These are phyloP conservation scores for Tulasnella sp. DNA, from an alignment of 768 basidiomycete species.

Conservation along the genomic window DNA sequence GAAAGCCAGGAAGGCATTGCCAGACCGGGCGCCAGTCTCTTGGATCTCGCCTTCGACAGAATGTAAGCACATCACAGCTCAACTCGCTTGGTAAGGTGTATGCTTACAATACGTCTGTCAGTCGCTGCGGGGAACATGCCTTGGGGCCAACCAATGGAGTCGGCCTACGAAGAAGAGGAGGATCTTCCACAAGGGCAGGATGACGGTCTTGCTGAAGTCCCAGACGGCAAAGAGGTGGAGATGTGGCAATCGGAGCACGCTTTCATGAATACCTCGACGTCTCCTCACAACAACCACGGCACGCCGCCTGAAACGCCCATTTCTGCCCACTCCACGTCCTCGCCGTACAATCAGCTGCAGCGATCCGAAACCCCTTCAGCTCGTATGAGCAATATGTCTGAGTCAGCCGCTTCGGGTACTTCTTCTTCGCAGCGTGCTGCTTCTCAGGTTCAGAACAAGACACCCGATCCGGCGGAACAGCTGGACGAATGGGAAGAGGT, in stretches of 20 bases:
- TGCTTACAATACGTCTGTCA: neutral
- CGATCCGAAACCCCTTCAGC: conserved; percentile 1
- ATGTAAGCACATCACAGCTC: neutral
- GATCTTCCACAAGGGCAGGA: conserved; percentile 41
- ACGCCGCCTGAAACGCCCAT: neutral
- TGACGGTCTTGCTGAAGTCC: neutral
- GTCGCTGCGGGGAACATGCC: neutral
- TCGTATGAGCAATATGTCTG: conserved; percentile 6
- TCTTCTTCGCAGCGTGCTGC: neutral
- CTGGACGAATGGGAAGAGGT: conserved; percentile 33
- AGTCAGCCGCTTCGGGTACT: neutral
- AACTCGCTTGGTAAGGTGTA: neutral
- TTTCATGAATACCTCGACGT: neutral
- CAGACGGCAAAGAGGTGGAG: neutral
- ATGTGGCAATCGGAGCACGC: neutral
- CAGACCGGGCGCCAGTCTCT: conserved; percentile 36
- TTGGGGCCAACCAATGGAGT: conserved; percentile 34
- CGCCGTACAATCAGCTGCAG: neutral
- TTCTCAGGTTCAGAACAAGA: neutral
- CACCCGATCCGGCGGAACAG: conserved; percentile 13
- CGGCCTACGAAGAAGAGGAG: conserved; percentile 48
- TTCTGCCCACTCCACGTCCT: neutral
- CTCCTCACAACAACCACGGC: neutral
- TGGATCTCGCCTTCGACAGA: neutral
- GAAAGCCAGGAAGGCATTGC: conserved; percentile 37